A percentile compares a stretch with the other conserved stretches of the same genome.
phyloP scores from a whole-genome alignment of 192 early-diverging fungal species.

The Mortierella hygrophila region DNA sequence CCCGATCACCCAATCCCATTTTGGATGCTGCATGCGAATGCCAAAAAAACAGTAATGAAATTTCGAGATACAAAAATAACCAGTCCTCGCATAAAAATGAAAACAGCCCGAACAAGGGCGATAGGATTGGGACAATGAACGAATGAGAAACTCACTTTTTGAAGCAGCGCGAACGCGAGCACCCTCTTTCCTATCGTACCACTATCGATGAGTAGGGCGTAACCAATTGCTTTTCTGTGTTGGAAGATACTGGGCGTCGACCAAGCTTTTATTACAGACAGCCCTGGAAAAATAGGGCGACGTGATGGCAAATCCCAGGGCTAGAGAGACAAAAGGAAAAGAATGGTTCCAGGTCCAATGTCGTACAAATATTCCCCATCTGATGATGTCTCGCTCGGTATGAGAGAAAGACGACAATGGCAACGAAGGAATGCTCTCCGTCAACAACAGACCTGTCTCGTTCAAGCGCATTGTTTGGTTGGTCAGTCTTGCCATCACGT shows the following conservation, averaged over 20 bases:
- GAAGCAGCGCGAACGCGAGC: background rate
- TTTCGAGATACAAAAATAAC: constrained; percentile 3
- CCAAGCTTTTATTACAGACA: background rate
- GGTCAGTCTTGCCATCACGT: background rate
- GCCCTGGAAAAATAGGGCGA: background rate
- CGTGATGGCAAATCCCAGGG: background rate
- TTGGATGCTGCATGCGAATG: background rate
- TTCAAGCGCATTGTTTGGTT: background rate
- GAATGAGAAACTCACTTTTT: background rate
- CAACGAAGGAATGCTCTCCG: background rate
- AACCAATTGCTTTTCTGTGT: background rate
- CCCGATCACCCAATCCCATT: background rate
- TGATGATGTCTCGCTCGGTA: background rate
- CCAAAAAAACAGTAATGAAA: background rate
- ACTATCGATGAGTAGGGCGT: background rate
- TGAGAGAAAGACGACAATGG: background rate
- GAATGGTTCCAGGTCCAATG: background rate
- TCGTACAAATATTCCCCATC: background rate
- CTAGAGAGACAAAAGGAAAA: background rate
- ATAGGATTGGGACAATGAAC: background rate
- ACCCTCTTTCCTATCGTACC: background rate
- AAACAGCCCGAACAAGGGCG: no score
- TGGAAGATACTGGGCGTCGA: background rate
- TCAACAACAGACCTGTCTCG: background rate
- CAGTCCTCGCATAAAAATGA: background rate